Evolutionary conservation across 2,329 filamentous ascomycete genomes (phyloP).

Genomic region (Tolypocladium cylindrosporum): DNA sequence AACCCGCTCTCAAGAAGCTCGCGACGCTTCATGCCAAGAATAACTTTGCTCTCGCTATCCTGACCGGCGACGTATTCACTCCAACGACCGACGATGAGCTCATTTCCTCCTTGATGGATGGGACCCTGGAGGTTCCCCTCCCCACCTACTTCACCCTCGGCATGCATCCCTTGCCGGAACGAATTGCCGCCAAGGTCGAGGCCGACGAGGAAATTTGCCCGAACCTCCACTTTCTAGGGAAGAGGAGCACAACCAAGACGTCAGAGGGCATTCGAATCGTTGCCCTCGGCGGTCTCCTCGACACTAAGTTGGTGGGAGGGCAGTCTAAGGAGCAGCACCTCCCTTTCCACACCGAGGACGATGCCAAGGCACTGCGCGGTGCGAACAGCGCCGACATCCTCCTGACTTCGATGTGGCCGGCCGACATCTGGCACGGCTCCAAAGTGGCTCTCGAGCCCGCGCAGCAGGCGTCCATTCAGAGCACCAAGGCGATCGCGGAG

Average conservation of each 20-base stretch:
- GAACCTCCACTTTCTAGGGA: slow-evolving; percentile 87
- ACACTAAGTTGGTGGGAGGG: slow-evolving; percentile 48
- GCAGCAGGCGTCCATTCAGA: slow-evolving; percentile 36
- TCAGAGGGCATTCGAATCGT: slow-evolving; percentile 82
- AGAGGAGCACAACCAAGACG: slow-evolving; percentile 79
- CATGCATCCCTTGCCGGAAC: slow-evolving; percentile 56
- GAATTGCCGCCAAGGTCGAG: slow-evolving; percentile 64
- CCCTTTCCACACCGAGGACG: slow-evolving; percentile 68
- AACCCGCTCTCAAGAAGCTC: slow-evolving; percentile 69
- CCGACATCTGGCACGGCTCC: slow-evolving; percentile 59
- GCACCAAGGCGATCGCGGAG: slow-evolving; percentile 63
- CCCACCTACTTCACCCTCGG: slow-evolving; percentile 89
- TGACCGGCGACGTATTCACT: slow-evolving; percentile 75
- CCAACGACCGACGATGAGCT: slow-evolving; percentile 46
- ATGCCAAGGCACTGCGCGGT: slow-evolving; percentile 65
- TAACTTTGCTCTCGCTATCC: slow-evolving; percentile 73
- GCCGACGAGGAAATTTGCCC: slow-evolving; percentile 67
- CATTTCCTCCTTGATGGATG: slow-evolving; percentile 57
- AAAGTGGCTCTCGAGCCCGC: slow-evolving; percentile 48
- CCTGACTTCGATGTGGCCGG: slow-evolving; percentile 79
- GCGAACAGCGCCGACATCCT: slow-evolving; percentile 78
- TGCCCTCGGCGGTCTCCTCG: slow-evolving; percentile 67
- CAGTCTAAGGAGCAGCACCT: slow-evolving; percentile 62
- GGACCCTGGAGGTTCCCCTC: slow-evolving; percentile 64
- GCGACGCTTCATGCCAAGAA: slow-evolving; percentile 77